Evolutionary conservation across 192 early-diverging fungal species (phyloP), one percentile per base, ranked within the genome.

Genomic region (Entophlyctis luteolus): DNA sequence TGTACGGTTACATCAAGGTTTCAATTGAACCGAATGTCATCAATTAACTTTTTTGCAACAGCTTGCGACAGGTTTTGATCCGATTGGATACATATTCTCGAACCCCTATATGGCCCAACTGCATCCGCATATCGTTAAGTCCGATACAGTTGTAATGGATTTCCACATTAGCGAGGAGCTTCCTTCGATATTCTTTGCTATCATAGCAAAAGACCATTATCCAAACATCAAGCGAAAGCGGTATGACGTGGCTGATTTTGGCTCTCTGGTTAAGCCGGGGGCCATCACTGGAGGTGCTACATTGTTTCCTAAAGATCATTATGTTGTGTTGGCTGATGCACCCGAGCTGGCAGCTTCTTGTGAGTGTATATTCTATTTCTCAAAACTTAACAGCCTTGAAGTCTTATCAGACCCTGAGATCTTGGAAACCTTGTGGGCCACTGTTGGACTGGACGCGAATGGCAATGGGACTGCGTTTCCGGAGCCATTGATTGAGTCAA

Each of bases 171-270:
- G 22, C 18, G 47, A 59, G n/a, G 77, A 71, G 14, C 62, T 75
- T 8, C 55, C 70, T n/a, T 59, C 55, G 4, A 81, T 90, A 75
- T 86, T 91, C 28, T 89, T 93, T 81, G 88, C 84, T 10, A 81
- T 89, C 10, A 70, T 91, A 14, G 80, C 77, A 6, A 80, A 79
- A 62, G 65, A 77, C 55, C 75, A 75, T 10, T 76, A 84, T 32
- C 74, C 82, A 48, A 80, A 77, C 1, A 62, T 89, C n/a, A 59
- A 71, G 62, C 77, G 87, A 28, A 74, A 80, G 23, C 83, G 92
- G 33, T 93, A 83, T 68, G 85, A 89, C 68, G 59, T 88, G 34
- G 66, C 69, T 49, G 76, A 79, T 2, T 80, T 81, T 69, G 68
- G 76, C 46, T 62, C 67, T 42, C 36, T 34, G 28, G 50, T 14